Percentiles rank a stretch among this genome's conserved stretches.
Evolutionary conservation across 1,284 basidiomycete genomes (phyloP).

Genomic region (Leccinum colubrinum): DNA sequence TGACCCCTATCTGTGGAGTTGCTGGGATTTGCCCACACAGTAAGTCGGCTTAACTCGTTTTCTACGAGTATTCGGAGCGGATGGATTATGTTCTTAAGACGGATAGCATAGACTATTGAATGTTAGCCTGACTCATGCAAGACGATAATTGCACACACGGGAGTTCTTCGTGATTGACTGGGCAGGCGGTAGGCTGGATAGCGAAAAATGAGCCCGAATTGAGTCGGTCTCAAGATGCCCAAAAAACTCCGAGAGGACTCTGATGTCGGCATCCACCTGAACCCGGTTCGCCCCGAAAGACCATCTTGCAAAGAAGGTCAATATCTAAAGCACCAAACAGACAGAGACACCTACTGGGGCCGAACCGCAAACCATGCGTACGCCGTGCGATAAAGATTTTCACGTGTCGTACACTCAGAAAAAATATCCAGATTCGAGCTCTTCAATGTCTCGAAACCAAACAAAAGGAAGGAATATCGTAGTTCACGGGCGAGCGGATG

Average conservation of each 20-base stretch:
- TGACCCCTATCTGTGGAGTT: conserved; percentile 73
- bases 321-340: background rate
- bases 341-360: conserved; percentile 65
- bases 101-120: conserved; percentile 51
- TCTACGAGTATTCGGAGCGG: conserved; percentile 84
- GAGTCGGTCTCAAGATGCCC: conserved; percentile 74
- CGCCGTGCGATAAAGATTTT: conserved; percentile 76
- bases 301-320: conserved; percentile 59
- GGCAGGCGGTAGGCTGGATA: conserved; percentile 67
- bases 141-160: conserved; percentile 38
- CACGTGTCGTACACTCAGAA: conserved; percentile 79
- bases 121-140: conserved; percentile 5
- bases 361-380: conserved; percentile 92
- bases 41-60: conserved; percentile 85
- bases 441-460: conserved; percentile 91
- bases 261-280: conserved; percentile 88
- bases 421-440: conserved; percentile 85
- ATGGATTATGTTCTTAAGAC: conserved; percentile 64
- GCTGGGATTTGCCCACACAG: conserved; percentile 90
- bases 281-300: conserved; percentile 91
- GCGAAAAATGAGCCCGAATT: conserved; percentile 60
- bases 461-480: conserved; percentile 86
- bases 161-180: conserved; percentile 45
- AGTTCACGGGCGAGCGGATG: conserved; percentile 91
- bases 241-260: conserved; percentile 82